These are phyloP conservation scores for Trichoderma sp. DNA, from an alignment of 2,329 filamentous ascomycete species.

Conservation along the genomic window DNA sequence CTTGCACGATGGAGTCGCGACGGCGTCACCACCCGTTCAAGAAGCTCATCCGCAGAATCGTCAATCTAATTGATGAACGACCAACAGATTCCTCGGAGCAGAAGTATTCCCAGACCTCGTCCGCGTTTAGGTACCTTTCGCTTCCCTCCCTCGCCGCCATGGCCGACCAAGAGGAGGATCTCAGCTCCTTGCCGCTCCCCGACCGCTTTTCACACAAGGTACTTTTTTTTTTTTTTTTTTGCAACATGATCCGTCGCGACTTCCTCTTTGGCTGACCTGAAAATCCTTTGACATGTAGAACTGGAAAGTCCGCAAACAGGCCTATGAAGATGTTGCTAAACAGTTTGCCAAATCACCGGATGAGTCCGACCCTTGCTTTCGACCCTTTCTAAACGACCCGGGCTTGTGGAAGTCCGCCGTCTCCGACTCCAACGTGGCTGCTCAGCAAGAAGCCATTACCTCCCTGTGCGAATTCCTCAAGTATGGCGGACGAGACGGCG, in stretches of 20 bases:
- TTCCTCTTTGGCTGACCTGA: neutral
- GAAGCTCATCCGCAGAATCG: slow-evolving; percentile 34
- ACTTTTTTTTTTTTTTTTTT: slow-evolving; percentile 19
- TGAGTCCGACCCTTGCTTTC: slow-evolving; percentile 81
- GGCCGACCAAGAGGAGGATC: slow-evolving; percentile 82
- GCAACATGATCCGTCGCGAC: neutral
- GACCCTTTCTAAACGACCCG: slow-evolving; percentile 81
- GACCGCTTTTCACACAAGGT: slow-evolving; percentile 85
- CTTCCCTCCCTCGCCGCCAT: slow-evolving; percentile 45
- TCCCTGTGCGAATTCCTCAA: slow-evolving; percentile 91
- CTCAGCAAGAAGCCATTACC: slow-evolving; percentile 86
- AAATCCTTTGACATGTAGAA: slow-evolving; percentile 45
- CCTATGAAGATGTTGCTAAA: slow-evolving; percentile 88
- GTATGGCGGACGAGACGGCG: slow-evolving; percentile 77
- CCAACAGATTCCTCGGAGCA: slow-evolving; percentile 7
- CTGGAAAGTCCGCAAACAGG: slow-evolving; percentile 96
- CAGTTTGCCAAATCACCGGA: slow-evolving; percentile 80
- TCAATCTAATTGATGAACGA: slow-evolving; percentile 24
- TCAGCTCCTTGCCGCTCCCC: slow-evolving; percentile 69
- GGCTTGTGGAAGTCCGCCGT: slow-evolving; percentile 89
- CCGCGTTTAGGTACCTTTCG: slow-evolving; percentile 8
- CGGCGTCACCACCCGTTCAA: slow-evolving; percentile 27
- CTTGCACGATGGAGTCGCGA: slow-evolving; percentile 26
- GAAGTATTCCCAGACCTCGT: slow-evolving; percentile 21
- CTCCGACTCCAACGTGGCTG: slow-evolving; percentile 91